Evolutionary conservation across 306 rosid species (phyloP), one percentile per base, ranked within the genome.

Genomic region (Sesbania bispinosa): DNA sequence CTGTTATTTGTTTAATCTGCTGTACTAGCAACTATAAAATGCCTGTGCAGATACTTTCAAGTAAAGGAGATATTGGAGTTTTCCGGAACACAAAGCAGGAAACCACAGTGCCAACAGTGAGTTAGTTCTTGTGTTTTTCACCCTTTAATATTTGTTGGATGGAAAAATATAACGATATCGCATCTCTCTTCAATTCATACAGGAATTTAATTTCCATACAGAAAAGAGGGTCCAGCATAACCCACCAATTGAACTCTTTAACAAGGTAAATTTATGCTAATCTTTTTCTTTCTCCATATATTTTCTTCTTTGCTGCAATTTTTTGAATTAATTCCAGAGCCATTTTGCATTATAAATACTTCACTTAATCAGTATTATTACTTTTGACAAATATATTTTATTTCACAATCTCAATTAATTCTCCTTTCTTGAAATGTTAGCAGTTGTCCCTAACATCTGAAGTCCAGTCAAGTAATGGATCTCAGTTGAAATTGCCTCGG

Each of bases 61-160:
- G 96, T 82, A 95, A 88, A 71, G 96, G 97, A 23, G 96, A 89
- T 70, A 86, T 95, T 30, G 97, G 96, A 75, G 87, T 90, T 76
- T 89, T 82, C 84, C 79, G 95, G 69, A 89, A 85, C 69, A 83
- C 71, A 76, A 91, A 95, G 84, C 92, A 81, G 78, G 97, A 95
- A 83, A 60, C 85, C 50, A 91, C 96, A 14, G 86, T 89, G 76
- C 96, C 96, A 42, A 80, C 77, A 86, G 96, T 95, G 81, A 81
- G 76, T 45, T 66, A 20, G 2, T 81, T 80, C 46, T 26, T 27
- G 32, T 67, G 16, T 46, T 68, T 36, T 66, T 36, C 39, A 38
- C 54, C 67, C 54, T 10, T 5, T 14, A 5, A 19, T 29, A 14
- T 35, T 81, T 47, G 20, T 10, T 41, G 42, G 57, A 74, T 62